Evolutionary conservation across 805 yeast genomes (phyloP).

Genomic region (Sugiyamaella smithiae): DNA sequence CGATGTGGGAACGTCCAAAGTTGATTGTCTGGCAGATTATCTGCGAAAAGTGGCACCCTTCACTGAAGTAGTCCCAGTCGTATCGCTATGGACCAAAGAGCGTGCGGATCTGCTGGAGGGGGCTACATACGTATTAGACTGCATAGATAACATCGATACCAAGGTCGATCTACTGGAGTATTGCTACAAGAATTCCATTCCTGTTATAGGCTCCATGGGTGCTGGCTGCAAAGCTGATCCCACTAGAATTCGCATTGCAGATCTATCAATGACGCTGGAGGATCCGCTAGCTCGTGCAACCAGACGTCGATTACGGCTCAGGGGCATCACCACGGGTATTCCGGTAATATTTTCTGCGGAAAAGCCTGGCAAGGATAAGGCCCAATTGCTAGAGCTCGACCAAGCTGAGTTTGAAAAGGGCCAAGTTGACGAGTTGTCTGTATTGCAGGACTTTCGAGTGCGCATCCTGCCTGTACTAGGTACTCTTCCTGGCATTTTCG

Average conservation of each 20-base stretch:
- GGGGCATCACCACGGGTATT: slow-evolving; percentile 72
- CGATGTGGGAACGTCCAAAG: slow-evolving; percentile 94
- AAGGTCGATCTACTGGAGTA: slow-evolving; percentile 84
- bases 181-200: slow-evolving; percentile 57
- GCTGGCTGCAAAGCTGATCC: slow-evolving; percentile 98
- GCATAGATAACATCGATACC: slow-evolving; percentile 96
- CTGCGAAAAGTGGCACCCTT: slow-evolving; percentile 85
- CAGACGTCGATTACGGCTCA: slow-evolving; percentile 74
- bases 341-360: slow-evolving; percentile 92
- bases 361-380: slow-evolving; percentile 95
- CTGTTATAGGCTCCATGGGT: slow-evolving; percentile 91
- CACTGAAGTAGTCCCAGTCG: slow-evolving; percentile 75
- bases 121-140: slow-evolving; percentile 80
- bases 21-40: slow-evolving; percentile 69
- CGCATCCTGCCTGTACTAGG: slow-evolving; percentile 94
- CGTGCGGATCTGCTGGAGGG: slow-evolving; percentile 61
- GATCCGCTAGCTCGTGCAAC: slow-evolving; percentile 89
- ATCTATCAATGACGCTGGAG: slow-evolving; percentile 85
- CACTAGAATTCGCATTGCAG: slow-evolving; percentile 84
- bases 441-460: slow-evolving; percentile 85
- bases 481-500: slow-evolving; percentile 96
- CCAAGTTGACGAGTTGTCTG: slow-evolving; percentile 80
- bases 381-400: slow-evolving; percentile 78
- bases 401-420: slow-evolving; percentile 80
- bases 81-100: slow-evolving; percentile 66